phyloP scores from a whole-genome alignment of 305 asterid genomes.

The Fraxinus greggii region DNA sequence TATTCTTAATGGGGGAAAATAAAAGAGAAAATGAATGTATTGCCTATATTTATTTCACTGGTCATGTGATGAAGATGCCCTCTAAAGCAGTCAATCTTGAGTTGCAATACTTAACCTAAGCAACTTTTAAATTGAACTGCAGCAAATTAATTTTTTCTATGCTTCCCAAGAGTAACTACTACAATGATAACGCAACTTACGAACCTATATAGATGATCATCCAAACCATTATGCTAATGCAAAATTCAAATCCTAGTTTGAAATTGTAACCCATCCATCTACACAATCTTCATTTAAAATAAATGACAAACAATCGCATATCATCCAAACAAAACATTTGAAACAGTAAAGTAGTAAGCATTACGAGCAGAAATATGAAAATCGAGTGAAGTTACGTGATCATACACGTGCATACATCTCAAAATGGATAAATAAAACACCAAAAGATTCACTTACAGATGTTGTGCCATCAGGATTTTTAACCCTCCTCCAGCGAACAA shows the following conservation, averaged over 20 bases:
- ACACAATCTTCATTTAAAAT: not conserved
- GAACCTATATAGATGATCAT: not conserved
- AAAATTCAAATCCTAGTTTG: not conserved
- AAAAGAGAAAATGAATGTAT: not conserved
- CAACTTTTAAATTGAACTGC: not conserved
- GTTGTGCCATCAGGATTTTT: slow-evolving; percentile 45
- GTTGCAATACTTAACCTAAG: not conserved
- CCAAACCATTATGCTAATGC: not conserved
- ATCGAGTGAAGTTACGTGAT: not conserved
- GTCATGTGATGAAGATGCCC: not conserved
- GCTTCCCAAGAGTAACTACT: not conserved
- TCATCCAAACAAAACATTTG: not conserved
- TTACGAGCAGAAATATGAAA: not conserved
- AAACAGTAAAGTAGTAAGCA: not conserved
- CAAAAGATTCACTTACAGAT: slow-evolving; percentile 39
- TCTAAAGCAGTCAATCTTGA: not conserved
- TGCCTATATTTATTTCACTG: not conserved
- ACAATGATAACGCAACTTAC: not conserved
- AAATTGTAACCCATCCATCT: not conserved
- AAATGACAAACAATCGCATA: not conserved
- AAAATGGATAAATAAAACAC: not conserved
- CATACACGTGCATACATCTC: not conserved
- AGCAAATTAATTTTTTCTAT: not conserved
- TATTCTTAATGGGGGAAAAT: not conserved
- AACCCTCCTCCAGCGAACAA: slow-evolving; percentile 53